A percentile compares a stretch with the other conserved stretches of the same genome.
Conservation (phyloP, 169 alveolate species). For the Toxoplasma gondii region DNA sequence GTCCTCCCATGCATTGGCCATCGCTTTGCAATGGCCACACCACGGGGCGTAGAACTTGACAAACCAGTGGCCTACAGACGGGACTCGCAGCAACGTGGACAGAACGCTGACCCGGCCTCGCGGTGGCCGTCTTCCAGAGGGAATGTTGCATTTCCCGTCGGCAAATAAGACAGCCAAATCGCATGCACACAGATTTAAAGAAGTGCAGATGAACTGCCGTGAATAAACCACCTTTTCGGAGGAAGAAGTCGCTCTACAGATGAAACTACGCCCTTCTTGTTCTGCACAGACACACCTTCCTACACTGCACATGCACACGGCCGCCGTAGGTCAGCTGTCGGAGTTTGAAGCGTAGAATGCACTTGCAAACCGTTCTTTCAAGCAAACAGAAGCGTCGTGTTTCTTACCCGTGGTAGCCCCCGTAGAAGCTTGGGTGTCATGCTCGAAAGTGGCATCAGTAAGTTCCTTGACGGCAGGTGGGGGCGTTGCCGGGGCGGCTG, state of each 20-base stretch:
- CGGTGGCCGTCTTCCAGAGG: too few species aligned
- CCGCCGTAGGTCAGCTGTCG: too few species aligned
- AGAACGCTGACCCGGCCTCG: background rate
- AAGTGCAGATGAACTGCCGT: too few species aligned
- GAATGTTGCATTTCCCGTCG: too few species aligned
- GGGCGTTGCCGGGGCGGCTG: constrained; percentile 14
- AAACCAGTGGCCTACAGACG: constrained; percentile 84
- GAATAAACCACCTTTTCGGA: too few species aligned
- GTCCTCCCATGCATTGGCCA: constrained; percentile 93
- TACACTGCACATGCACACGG: background rate
- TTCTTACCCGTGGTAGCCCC: constrained; percentile 65
- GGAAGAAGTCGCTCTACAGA: too few species aligned
- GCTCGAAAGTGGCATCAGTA: constrained; percentile 67
- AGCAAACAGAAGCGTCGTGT: background rate
- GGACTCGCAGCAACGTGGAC: background rate
- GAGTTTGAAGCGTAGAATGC: too few species aligned
- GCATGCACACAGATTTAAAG: too few species aligned
- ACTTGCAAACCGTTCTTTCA: too few species aligned
- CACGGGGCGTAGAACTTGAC: constrained; percentile 94
- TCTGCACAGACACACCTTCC: background rate
- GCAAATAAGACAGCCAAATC: too few species aligned
- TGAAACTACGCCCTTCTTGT: too few species aligned
- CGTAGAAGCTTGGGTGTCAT: constrained; percentile 67
- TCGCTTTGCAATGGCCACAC: constrained; percentile 91
- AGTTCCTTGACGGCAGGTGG: constrained; percentile 46